phyloP scores from a whole-genome alignment of 768 basidiomycete genomes.

The Lentinus brumalis region DNA sequence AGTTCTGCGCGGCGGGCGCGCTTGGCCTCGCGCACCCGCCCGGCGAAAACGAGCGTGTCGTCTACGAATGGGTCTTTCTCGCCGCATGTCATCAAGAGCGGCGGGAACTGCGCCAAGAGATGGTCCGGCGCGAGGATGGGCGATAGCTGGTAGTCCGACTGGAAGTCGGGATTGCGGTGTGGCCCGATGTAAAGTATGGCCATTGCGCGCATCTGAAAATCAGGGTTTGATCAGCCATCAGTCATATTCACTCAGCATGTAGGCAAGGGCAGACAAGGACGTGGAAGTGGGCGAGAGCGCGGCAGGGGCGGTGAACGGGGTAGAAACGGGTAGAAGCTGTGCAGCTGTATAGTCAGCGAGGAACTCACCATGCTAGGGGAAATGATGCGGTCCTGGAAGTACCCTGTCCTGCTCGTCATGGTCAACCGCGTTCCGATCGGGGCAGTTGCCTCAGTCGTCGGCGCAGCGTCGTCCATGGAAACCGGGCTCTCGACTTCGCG shows the following conservation, averaged over 20 bases:
- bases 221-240: constrained; percentile 9
- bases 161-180: constrained; percentile 90
- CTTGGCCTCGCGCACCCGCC: constrained; percentile 94
- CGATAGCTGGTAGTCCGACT: constrained; percentile 93
- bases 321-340: constrained; percentile 1
- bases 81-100: constrained; percentile 90
- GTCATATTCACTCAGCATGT: constrained; percentile 6
- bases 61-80: constrained; percentile 95
- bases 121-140: constrained; percentile 86
- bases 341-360: constrained; percentile 3
- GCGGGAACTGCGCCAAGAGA: constrained; percentile 91
- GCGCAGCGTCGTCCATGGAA: neutral
- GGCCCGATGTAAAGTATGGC: constrained; percentile 97
- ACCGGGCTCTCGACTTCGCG: neutral
- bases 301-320: neutral
- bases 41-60: constrained; percentile 96
- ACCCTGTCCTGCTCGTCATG: constrained; percentile 93
- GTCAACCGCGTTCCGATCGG: constrained; percentile 87
- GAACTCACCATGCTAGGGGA: constrained; percentile 91
- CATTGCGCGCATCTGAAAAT: constrained; percentile 96
- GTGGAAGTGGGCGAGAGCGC: neutral
- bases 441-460: constrained; percentile 26
- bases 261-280: neutral
- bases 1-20: constrained; percentile 77
- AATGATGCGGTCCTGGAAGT: constrained; percentile 92